A percentile compares a stretch with the other conserved stretches of the same genome.
Evolutionary conservation across 148 eudicot species (phyloP).

Genomic region (Vaccinium corymbosum): DNA sequence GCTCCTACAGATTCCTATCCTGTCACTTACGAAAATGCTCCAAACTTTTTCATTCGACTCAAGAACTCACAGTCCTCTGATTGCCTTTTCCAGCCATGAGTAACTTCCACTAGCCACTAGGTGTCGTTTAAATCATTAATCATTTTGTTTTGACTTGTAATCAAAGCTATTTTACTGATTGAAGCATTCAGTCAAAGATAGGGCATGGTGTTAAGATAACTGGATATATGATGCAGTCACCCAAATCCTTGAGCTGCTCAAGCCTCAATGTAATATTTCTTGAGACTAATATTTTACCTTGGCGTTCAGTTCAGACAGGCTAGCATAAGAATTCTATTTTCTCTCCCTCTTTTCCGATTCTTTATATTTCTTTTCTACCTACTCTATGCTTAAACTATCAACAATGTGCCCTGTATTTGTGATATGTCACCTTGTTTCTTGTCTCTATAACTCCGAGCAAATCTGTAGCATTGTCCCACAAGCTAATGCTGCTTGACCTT

Average conservation of each 20-base stretch:
- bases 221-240: neutral
- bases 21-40: neutral
- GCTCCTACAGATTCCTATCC: neutral
- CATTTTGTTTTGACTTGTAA: neutral
- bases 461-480: neutral
- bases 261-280: neutral
- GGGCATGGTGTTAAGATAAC: neutral
- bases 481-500: neutral
- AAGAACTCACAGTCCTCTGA: neutral
- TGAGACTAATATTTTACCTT: neutral
- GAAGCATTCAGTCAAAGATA: neutral
- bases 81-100: neutral
- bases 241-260: neutral
- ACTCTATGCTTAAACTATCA: neutral
- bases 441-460: neutral
- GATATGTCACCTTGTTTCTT: neutral
- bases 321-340: neutral
- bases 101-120: neutral
- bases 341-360: neutral
- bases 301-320: neutral
- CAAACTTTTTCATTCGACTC: neutral
- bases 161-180: neutral
- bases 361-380: neutral
- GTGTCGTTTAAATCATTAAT: neutral
- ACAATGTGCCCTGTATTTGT: neutral